Evolutionary conservation across 2,329 filamentous ascomycete species (phyloP).

Genomic region (Sclerotinia minor): DNA sequence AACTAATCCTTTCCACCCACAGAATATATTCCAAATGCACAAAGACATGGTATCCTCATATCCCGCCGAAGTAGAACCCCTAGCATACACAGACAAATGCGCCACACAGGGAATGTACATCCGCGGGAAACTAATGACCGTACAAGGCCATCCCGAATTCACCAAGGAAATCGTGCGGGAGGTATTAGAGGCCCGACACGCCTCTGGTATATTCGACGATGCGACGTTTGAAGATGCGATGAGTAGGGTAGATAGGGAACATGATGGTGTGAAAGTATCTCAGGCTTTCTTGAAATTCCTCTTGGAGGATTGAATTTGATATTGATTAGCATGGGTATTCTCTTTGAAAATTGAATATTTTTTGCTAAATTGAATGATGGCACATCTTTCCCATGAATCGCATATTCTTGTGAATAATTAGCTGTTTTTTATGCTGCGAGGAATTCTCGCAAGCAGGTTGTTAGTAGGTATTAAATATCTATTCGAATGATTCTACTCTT

Average conservation of each 20-base stretch:
- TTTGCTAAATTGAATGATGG: neutral
- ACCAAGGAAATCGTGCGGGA: slow-evolving; percentile 68
- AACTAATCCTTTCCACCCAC: neutral
- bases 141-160: slow-evolving; percentile 89
- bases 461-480: neutral
- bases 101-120: slow-evolving; percentile 78
- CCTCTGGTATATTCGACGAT: slow-evolving; percentile 67
- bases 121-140: slow-evolving; percentile 65
- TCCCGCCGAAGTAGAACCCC: slow-evolving; percentile 59
- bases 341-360: neutral
- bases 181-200: slow-evolving; percentile 64
- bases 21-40: slow-evolving; percentile 85
- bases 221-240: slow-evolving; percentile 69
- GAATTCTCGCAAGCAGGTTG: neutral
- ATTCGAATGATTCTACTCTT: neutral
- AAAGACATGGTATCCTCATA: slow-evolving; percentile 69
- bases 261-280: slow-evolving; percentile 78
- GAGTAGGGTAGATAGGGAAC: slow-evolving; percentile 61
- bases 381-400: no score
- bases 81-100: slow-evolving; percentile 68
- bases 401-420: neutral
- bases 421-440: neutral
- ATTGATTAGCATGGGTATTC: no score
- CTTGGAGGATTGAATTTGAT: slow-evolving; percentile 54
- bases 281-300: slow-evolving; percentile 76